Evolutionary conservation across 2,329 filamentous ascomycete species (phyloP).

Genomic region (Aspergillus sp.): DNA sequence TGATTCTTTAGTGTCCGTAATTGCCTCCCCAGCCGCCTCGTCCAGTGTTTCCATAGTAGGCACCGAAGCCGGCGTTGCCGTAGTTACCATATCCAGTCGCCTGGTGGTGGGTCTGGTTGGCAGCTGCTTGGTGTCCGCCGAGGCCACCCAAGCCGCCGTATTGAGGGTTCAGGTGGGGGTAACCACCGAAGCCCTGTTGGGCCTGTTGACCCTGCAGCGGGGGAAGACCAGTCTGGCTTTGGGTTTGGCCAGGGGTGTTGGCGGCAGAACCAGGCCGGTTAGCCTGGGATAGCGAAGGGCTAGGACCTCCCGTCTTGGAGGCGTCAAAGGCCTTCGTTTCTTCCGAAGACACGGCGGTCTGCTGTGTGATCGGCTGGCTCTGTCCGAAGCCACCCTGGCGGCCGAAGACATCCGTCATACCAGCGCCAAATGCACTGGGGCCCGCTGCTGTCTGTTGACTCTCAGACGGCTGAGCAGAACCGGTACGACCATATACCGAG

Average conservation of each 20-base stretch:
- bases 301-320: conserved; percentile 58
- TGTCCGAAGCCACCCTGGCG: conserved; percentile 59
- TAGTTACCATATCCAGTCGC: conserved; percentile 44
- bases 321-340: conserved; percentile 61
- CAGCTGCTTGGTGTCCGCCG: conserved; percentile 42
- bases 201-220: conserved; percentile 54
- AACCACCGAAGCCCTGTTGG: conserved; percentile 58
- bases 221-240: conserved; percentile 52
- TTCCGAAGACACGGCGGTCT: conserved; percentile 48
- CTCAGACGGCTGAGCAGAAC: conserved; percentile 57
- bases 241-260: conserved; percentile 56
- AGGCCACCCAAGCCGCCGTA: conserved; percentile 49
- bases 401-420: conserved; percentile 60
- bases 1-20: conserved; percentile 44
- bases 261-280: conserved; percentile 64
- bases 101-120: conserved; percentile 42
- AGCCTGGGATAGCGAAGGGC: conserved; percentile 61
- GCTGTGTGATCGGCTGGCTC: conserved; percentile 53
- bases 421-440: conserved; percentile 49
- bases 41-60: conserved; percentile 45
- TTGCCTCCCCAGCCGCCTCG: conserved; percentile 49
- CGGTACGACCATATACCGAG: conserved; percentile 60
- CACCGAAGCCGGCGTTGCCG: conserved; percentile 41
- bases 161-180: conserved; percentile 56
- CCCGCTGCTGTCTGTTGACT: conserved; percentile 52